Evolutionary conservation across 2,329 filamentous ascomycete genomes (phyloP).

Genomic region (Ilyonectria sp.): DNA sequence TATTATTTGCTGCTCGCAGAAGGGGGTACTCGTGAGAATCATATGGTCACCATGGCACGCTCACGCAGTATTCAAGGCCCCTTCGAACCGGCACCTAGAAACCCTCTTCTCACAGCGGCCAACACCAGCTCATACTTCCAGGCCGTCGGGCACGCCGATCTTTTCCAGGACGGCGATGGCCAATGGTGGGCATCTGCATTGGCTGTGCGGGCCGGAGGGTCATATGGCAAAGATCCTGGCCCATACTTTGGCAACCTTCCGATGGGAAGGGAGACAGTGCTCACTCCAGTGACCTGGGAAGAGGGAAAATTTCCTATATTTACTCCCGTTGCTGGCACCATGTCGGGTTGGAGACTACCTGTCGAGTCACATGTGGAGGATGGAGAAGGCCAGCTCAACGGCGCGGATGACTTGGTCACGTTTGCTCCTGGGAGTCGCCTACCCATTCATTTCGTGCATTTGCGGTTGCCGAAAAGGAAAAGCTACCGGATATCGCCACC

Average conservation of each 20-base stretch:
- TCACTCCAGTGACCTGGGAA: conserved; percentile 65
- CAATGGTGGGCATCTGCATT: conserved; percentile 37
- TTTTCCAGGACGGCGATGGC: conserved; percentile 57
- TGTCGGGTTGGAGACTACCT: conserved; percentile 52
- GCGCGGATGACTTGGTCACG: conserved; percentile 3
- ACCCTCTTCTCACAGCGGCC: conserved; percentile 62
- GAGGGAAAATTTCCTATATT: conserved; percentile 63
- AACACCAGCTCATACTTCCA: conserved; percentile 56
- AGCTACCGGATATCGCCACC: conserved; percentile 61
- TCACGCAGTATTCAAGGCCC: conserved; percentile 58
- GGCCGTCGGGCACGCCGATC: conserved; percentile 60
- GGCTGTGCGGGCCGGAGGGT: conserved; percentile 40
- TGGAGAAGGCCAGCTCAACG: conserved; percentile 25
- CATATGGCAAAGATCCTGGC: conserved; percentile 32
- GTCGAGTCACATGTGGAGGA: not conserved
- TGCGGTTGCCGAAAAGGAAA: conserved; percentile 21
- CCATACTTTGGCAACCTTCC: conserved; percentile 56
- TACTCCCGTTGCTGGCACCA: conserved; percentile 35
- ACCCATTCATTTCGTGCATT: conserved; percentile 23
- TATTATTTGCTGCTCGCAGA: conserved; percentile 67
- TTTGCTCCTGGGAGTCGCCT: conserved; percentile 12
- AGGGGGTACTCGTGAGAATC: conserved; percentile 60
- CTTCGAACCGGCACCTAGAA: conserved; percentile 57
- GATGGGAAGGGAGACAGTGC: conserved; percentile 69
- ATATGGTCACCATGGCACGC: conserved; percentile 61